Percentiles rank a stretch among this genome's conserved stretches.
These are phyloP conservation scores for Colletotrichum sp. DNA, from an alignment of 2,329 filamentous ascomycete genomes.

Conservation along the genomic window DNA sequence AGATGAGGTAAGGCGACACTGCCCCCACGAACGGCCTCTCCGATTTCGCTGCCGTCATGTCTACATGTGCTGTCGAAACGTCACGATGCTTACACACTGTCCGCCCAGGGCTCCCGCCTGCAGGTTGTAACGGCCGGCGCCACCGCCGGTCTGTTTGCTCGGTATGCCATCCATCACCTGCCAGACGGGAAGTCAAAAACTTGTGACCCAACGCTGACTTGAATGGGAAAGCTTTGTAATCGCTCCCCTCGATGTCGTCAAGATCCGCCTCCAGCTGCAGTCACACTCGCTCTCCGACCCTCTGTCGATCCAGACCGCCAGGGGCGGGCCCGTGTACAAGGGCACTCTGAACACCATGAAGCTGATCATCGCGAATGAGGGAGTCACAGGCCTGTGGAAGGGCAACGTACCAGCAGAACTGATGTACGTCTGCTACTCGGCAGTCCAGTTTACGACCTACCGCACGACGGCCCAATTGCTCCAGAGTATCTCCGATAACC, in stretches of 20 bases:
- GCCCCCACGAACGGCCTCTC: not conserved
- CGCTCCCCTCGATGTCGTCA: slow-evolving; percentile 94
- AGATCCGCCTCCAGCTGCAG: slow-evolving; percentile 96
- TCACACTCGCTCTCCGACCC: slow-evolving; percentile 83
- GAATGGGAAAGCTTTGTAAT: slow-evolving; percentile 75
- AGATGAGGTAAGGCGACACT: slow-evolving; percentile 56
- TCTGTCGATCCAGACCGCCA: slow-evolving; percentile 56
- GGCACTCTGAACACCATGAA: slow-evolving; percentile 78
- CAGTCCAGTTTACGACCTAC: slow-evolving; percentile 89
- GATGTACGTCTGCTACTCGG: slow-evolving; percentile 91
- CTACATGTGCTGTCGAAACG: not conserved
- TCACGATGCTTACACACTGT: slow-evolving; percentile 14
- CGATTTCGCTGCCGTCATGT: not conserved
- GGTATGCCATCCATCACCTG: slow-evolving; percentile 54
- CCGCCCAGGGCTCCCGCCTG: slow-evolving; percentile 54
- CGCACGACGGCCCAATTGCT: slow-evolving; percentile 75
- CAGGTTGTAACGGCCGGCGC: slow-evolving; percentile 64
- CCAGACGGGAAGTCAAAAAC: not conserved
- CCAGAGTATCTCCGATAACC: slow-evolving; percentile 43
- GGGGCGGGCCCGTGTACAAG: slow-evolving; percentile 65
- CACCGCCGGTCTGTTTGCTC: slow-evolving; percentile 83
- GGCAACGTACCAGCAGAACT: slow-evolving; percentile 95
- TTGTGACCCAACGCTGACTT: slow-evolving; percentile 20
- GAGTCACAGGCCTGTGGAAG: slow-evolving; percentile 90
- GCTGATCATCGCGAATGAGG: slow-evolving; percentile 81